A percentile compares a stretch with the other conserved stretches of the same genome.
Evolutionary conservation across 129 eudicot genomes (phyloP).

Genomic region (Centrapalus pauciflorus): DNA sequence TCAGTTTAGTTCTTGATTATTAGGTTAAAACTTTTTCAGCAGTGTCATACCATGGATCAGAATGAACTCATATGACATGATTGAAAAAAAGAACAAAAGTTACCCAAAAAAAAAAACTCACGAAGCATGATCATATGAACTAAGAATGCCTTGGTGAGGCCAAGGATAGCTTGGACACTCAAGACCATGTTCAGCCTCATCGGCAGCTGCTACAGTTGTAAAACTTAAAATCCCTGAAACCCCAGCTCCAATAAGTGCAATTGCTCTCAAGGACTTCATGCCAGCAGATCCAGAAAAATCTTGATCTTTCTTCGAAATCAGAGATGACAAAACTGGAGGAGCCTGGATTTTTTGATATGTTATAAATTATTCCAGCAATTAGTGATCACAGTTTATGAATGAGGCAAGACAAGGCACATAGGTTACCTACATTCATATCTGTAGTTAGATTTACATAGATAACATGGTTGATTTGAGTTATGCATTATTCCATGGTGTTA

Average conservation of each 20-base stretch:
- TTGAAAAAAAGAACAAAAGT: background rate
- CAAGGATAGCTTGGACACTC: conserved; percentile 82
- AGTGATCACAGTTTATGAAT: background rate
- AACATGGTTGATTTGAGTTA: background rate
- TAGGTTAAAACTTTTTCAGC: background rate
- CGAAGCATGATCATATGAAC: conserved; percentile 92
- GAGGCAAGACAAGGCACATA: background rate
- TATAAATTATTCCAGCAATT: background rate
- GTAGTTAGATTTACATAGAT: too few relatives aligned
- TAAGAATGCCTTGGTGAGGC: conserved; percentile 93
- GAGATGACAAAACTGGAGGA: conserved; percentile 61
- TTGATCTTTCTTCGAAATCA: conserved; percentile 53
- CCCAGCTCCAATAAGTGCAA: conserved; percentile 88
- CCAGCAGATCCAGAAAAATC: conserved; percentile 58
- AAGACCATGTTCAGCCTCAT: conserved; percentile 95
- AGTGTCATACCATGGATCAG: background rate
- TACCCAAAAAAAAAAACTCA: conserved; percentile 26
- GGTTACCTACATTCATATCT: background rate
- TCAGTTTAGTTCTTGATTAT: background rate
- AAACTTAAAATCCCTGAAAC: conserved; percentile 71
- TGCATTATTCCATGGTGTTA: background rate
- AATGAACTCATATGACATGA: background rate
- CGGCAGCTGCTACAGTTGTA: conserved; percentile 68
- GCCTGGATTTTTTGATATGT: conserved; percentile 36
- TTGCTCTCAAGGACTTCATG: conserved; percentile 55